Conservation (phyloP, 2,329 filamentous ascomycete genomes). For the Endoconidiophora polonica region DNA sequence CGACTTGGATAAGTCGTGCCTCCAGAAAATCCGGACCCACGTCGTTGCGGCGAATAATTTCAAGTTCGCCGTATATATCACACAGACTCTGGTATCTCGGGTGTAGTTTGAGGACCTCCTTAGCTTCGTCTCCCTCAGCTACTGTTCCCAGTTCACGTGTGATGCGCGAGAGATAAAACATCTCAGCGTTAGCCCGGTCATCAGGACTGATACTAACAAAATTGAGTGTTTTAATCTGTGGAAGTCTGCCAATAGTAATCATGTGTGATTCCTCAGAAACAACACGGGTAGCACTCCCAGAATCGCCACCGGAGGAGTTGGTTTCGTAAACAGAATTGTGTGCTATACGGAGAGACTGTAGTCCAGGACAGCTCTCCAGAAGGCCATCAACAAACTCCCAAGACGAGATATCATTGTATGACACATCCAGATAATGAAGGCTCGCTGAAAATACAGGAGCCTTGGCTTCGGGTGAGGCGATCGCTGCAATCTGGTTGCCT, state of each 20-base stretch:
- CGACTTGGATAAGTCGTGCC: conserved; percentile 54
- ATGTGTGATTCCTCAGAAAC: conserved; percentile 63
- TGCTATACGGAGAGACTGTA: conserved; percentile 60
- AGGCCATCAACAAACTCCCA: conserved; percentile 66
- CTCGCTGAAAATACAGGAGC: conserved; percentile 33
- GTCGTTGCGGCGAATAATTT: conserved; percentile 36
- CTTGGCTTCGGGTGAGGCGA: conserved; percentile 17
- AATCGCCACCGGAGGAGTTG: conserved; percentile 18
- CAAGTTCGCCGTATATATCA: conserved; percentile 55
- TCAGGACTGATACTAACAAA: conserved; percentile 52
- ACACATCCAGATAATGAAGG: conserved; percentile 53
- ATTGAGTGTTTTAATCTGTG: conserved; percentile 51
- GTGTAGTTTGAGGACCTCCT: conserved; percentile 43
- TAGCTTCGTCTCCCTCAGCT: conserved; percentile 31
- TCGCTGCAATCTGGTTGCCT: conserved; percentile 48
- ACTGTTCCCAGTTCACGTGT: conserved; percentile 53
- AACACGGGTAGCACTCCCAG: conserved; percentile 29
- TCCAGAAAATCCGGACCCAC: conserved; percentile 69
- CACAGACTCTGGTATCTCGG: conserved; percentile 61
- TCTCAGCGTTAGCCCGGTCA: conserved; percentile 75
- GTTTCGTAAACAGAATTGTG: conserved; percentile 68
- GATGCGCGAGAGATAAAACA: conserved; percentile 82
- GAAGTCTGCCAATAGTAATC: conserved; percentile 65
- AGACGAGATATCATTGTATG: conserved; percentile 49
- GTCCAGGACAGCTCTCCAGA: conserved; percentile 48